Base-by-base conservation (phyloP, 2,329 filamentous ascomycete genomes). In the Aspergillus cejpii region DNA sequence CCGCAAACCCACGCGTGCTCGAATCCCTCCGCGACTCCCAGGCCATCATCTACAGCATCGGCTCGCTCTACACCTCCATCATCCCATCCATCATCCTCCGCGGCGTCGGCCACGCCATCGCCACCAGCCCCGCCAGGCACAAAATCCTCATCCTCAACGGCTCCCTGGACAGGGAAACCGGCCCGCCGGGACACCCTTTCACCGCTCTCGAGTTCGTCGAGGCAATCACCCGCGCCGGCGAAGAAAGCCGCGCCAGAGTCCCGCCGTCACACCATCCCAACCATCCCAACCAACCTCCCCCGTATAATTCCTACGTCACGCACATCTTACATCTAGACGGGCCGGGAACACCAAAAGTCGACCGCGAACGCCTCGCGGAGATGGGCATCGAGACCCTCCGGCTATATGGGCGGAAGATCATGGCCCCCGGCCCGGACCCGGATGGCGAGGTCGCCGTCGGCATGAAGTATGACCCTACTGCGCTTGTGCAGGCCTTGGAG, bases 51-150 rank as follows among this genome's bases (percentile, higher is more conserved):
- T 97, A 95, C 69, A 90, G 85, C 64, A 94, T 97, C 47, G 92
- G 92, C n/a, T 90, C 84, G 1, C 73, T 97, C 0, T 97, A 94
- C 66, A 97, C 91, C 0, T 91, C 85, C 4, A 79, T 97, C 26
- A 76, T 95, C 1, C 91, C 91, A 0, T 89, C 82, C 12, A 71
- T 97, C 1, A 79, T 97, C 4, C 75, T 95, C 5, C 77, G 81
- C 19, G 86, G 85, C 3, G 81, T 94, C 0, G 87, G 87, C 0
- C 74, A 80, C 15, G 79, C 81, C 0, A 73, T 87, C 17, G 69
- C 75, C 1, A 66, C 68, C 11, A 72, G 67, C 20, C 67, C 73
- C 0, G 57, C 73, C 1, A 71, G 78, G 6, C 78, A 83, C 58
- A 94, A 92, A 63, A 84, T 95, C 14, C 71, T 95, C 6, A 85